phyloP scores from a whole-genome alignment of 495 filamentous ascomycete genomes.

The Lentithecium fluviatile region DNA sequence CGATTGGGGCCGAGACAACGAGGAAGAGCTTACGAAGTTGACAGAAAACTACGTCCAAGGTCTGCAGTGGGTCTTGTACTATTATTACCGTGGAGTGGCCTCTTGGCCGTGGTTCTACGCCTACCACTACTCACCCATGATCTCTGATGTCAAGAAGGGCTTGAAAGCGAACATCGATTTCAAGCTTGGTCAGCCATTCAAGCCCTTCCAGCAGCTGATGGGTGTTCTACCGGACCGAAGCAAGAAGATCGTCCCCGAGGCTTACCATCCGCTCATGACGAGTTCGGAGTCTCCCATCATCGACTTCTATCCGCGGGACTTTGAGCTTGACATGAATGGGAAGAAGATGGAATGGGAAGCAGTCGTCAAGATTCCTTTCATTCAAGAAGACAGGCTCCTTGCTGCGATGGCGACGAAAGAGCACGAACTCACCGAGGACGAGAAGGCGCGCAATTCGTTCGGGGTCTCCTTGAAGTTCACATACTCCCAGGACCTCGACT shows the following conservation, averaged over 20 bases:
- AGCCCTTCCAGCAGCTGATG: slow-evolving; percentile 96
- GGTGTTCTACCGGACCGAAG: slow-evolving; percentile 95
- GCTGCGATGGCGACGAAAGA: slow-evolving; percentile 83
- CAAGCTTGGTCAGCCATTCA: slow-evolving; percentile 88
- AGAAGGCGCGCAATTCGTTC: slow-evolving; percentile 82
- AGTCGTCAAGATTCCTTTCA: slow-evolving; percentile 98
- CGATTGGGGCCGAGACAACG: slow-evolving; percentile 80
- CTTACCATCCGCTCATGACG: slow-evolving; percentile 93
- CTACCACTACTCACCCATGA: slow-evolving; percentile 98
- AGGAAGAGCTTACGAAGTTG: slow-evolving; percentile 76
- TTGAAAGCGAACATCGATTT: slow-evolving; percentile 87
- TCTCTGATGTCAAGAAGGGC: slow-evolving; percentile 88
- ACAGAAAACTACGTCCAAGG: slow-evolving; percentile 97
- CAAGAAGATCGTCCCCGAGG: slow-evolving; percentile 86
- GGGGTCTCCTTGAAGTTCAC: slow-evolving; percentile 91
- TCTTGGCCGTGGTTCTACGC: slow-evolving; percentile 98
- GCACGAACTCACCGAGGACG: slow-evolving; percentile 66
- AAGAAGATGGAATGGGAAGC: slow-evolving; percentile 99
- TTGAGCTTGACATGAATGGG: slow-evolving; percentile 98
- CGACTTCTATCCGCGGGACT: slow-evolving; percentile 97
- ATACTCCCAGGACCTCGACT: slow-evolving; percentile 73
- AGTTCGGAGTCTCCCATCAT: slow-evolving; percentile 89
- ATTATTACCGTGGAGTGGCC: slow-evolving; percentile 95
- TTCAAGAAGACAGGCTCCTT: slow-evolving; percentile 83
- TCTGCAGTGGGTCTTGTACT: slow-evolving; percentile 96